Evolutionary conservation across 345 rosid genomes (phyloP).

Genomic region (Eucalyptus erythrocorys): DNA sequence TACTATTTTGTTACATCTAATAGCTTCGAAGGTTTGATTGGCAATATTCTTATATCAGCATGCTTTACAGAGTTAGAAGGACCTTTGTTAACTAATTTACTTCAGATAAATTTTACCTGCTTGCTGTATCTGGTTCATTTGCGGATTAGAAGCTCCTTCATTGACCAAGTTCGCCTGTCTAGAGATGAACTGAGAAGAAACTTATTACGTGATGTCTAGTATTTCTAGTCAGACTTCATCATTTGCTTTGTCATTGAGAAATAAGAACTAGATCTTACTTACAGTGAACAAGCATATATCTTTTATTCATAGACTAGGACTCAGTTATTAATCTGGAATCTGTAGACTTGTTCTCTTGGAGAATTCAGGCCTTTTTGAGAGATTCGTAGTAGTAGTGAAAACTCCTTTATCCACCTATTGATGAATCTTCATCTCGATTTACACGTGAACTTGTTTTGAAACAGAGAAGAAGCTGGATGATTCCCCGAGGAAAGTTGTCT

Average conservation of each 20-base stretch:
- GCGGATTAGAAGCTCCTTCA: neutral
- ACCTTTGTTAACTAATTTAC: neutral
- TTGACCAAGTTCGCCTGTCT: neutral
- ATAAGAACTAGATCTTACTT: neutral
- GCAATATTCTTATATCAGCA: neutral
- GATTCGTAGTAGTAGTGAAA: neutral
- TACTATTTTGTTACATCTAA: neutral
- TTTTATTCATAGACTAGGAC: neutral
- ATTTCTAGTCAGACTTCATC: neutral
- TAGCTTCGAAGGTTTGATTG: neutral
- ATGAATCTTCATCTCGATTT: neutral
- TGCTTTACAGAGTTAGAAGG: neutral
- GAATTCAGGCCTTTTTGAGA: neutral
- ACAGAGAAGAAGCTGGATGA: constrained; percentile 86
- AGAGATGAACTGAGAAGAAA: neutral
- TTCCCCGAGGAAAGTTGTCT: constrained; percentile 55
- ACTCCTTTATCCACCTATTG: neutral
- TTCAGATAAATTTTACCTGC: neutral
- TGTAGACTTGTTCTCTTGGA: neutral
- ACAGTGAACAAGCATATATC: neutral
- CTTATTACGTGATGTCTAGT: neutral
- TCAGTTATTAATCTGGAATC: neutral
- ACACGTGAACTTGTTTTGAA: neutral
- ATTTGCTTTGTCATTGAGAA: neutral
- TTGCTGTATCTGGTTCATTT: neutral